Conservation (phyloP, 345 rosid species). For the Xanthoceras sorbifolium region DNA sequence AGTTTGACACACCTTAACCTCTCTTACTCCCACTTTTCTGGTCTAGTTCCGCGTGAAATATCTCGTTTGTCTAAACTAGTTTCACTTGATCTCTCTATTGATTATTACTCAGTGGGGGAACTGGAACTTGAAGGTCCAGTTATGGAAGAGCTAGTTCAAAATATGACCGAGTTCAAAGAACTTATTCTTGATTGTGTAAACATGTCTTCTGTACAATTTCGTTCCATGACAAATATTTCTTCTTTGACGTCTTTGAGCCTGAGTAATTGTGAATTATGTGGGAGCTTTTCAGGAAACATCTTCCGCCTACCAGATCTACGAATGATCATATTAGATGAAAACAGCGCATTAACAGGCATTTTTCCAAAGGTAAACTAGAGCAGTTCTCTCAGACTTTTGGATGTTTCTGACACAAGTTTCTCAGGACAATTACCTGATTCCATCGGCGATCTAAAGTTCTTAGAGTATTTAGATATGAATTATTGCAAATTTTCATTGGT, state of each 20-base stretch:
- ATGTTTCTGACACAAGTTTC: not conserved
- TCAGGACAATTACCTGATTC: not conserved
- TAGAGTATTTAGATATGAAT: too few species aligned
- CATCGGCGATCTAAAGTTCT: not conserved
- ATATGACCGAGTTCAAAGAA: not conserved
- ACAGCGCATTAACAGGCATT: not conserved
- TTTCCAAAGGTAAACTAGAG: constrained; percentile 20
- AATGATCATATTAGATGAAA: not conserved
- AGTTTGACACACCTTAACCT: not conserved
- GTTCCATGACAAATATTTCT: not conserved
- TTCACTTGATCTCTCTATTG: constrained; percentile 12
- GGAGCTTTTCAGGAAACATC: not conserved
- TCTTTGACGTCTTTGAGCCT: not conserved
- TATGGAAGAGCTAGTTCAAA: not conserved
- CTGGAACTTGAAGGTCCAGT: not conserved
- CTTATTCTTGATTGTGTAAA: not conserved
- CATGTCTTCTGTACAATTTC: not conserved
- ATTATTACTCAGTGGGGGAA: not conserved
- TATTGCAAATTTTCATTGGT: not conserved
- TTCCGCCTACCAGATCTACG: not conserved
- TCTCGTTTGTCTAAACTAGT: not conserved
- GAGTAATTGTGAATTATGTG: not conserved
- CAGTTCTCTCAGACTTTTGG: not conserved
- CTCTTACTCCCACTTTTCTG: not conserved
- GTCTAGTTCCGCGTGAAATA: constrained; percentile 3